Base-by-base conservation (phyloP, 2,329 filamentous ascomycete species). In the Penicillium sp. region DNA sequence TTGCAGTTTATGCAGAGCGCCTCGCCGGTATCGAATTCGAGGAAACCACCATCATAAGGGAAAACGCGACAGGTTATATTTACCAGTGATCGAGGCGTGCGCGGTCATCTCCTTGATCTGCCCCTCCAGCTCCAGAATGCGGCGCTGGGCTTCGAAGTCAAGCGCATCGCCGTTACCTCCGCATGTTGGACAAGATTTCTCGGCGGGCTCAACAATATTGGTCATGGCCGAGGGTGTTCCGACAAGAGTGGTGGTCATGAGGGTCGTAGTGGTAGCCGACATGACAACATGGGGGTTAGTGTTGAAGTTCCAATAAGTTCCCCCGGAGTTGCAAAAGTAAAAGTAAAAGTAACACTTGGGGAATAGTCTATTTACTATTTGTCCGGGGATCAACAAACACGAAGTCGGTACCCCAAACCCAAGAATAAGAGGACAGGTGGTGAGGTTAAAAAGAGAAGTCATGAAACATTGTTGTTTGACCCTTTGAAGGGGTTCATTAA, bases 31-130 rank as follows among this genome's bases (percentile, higher is more conserved):
- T 16, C 11, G 9, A 14, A 10, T 8, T 3, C 19, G 16, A 18
- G 34, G 5, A 21, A 5, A 21, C n/a, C 14, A 14, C 13, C n/a
- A 36, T n/a, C 13, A 34, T 10, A 33, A 16, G n/a, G 8, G n/a
- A 21, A 8, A 19, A 2, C 7, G 18, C 3, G 16, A 40, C n/a
- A 21, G 23, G 19, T 28, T 21, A 26, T n/a, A 44, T 78, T 56
- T 76, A 84, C 82, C 81, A 61, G 81, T 79, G 52, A 78, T 72
- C 3, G 77, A 77, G 13, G 81, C 80, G 67, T 81, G 82, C 48
- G 78, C 73, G 42, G 78, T 83, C 53, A 85, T 68, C 33, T 76
- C 61, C 56, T 75, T 74, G 28, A 85, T 76, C 64, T 86, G 81
- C 34, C 78, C 76, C 66, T 86, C 81, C 44, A 86, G 67, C 66